Base-by-base conservation (phyloP, 306 rosid species). In the Acacia acuminata region DNA sequence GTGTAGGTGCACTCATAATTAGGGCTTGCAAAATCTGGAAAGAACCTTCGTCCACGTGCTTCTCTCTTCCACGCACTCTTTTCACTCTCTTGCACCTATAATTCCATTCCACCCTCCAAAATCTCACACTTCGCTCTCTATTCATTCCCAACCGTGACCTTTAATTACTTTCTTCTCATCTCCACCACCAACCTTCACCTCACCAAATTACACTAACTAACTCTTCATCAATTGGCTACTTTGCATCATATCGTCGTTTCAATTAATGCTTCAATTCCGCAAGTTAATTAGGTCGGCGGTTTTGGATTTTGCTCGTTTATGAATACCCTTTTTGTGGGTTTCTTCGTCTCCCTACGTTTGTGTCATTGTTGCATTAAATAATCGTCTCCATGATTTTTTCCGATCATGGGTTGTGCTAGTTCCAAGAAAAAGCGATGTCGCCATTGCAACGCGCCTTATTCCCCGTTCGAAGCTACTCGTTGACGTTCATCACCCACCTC, bases 381-480 rank as follows among this genome's bases (percentile, higher is more conserved):
- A 71, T 43, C 20, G 7, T 4, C 27, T 4, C n/a, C 3, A 0
- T 1, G 13, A 56, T 72, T 2, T 20, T 2, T 7, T 20, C 25
- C 7, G 25, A 64, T 30, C 55, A 94, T 94, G 98, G 98, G 98
- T 84, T 94, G 98, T 55, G 98, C 94, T 25, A 89, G 80, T 79
- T 94, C 98, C 2, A 94, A 91, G 90, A 89, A 85, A 80, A 83
- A 88, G 77, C 89, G 93, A 67, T 94, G 98, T 83, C 87, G 87
- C 71, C 92, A 91, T 77, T 94, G 98, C 88, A 88, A 86, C 63
- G 82, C 80, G n/a, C 88, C 91, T 7, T 84, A 84, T 84, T 88
- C 97, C 32, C 98, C 98, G 71, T 87, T 45, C 74, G 97, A 79
- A 94, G 97, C 91, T 90, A 89, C 83, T 91, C 98, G 87, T 94